Base-by-base conservation (phyloP, 2,329 filamentous ascomycete species). In the Exophiala sp. region DNA sequence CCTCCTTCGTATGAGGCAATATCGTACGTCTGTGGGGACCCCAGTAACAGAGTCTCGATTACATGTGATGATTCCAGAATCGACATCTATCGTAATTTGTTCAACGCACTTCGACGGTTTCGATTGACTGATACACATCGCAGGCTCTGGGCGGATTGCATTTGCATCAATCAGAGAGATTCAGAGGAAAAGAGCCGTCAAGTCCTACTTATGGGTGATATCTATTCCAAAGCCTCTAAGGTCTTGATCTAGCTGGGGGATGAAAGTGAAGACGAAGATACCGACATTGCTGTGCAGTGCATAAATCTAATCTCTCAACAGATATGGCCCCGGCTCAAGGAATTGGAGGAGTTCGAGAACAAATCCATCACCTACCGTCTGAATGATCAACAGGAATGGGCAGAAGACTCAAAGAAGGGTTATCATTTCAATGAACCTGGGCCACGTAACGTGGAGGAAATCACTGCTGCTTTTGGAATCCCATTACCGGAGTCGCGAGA, bases 111-210 rank as follows among this genome's bases (percentile, higher is more conserved):
- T 29, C 24, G 24, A 5, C 24, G 7, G 7, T 29, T 29, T 29
- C 24, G 24, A 29, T 29, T 29, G 5, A 29, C 24, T 29, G 41
- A 29, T 44, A 29, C 18, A 18, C 29, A 11, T n/a, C 29, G 20
- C n/a, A 5, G 33, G 21, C n/a, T 53, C 20, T 60, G 57, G 57
- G 44, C 58, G 43, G 58, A 60, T 38, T 45, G 49, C 14, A 44
- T 60, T 5, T 59, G 58, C 40, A 60, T 60, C 48, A 56, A 60
- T 36, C 58, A 60, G 45, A 20, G 47, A 9, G 49, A 60, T 32
- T 16, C 51, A 14, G 52, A 44, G 3, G 58, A 60, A 41, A 29
- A 46, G 16, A 50, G 33, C 16, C 16, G 34, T 6, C 58, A 60
- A 29, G 58, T 60, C 12, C 12, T 38, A 3, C 47, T 58, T 14